phyloP scores from a whole-genome alignment of 306 rosid species.

The Castanea crenata region DNA sequence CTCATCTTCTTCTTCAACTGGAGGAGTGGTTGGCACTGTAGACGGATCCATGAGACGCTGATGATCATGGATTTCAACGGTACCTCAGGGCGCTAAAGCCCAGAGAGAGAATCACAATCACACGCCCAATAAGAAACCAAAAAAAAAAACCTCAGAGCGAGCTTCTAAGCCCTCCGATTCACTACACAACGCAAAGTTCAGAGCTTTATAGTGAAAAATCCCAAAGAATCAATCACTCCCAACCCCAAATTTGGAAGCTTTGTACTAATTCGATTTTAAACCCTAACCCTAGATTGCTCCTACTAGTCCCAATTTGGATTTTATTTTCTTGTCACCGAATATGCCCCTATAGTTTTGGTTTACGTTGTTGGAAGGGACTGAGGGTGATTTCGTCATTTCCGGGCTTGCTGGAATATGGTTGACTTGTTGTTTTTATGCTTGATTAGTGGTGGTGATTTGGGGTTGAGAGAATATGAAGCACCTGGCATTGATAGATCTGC shows the following conservation, averaged over 20 bases:
- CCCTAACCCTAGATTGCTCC: conserved; percentile 6
- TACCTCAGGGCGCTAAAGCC: conserved; percentile 69
- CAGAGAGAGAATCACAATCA: conserved; percentile 24
- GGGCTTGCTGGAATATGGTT: neutral
- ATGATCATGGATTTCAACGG: conserved; percentile 77
- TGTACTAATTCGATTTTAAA: neutral
- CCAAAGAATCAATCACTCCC: neutral
- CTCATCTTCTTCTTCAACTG: conserved; percentile 65
- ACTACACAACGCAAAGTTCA: neutral
- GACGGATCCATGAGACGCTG: conserved; percentile 76
- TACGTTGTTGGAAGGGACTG: neutral
- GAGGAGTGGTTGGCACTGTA: conserved; percentile 48
- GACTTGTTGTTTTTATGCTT: neutral
- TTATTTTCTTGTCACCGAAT: conserved; percentile 5
- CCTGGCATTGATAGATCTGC: neutral
- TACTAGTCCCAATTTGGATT: no score
- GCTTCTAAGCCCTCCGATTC: neutral
- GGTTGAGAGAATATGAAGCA: neutral
- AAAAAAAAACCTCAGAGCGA: neutral
- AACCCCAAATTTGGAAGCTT: neutral
- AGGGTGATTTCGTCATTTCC: conserved; percentile 6
- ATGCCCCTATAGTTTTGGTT: conserved; percentile 16
- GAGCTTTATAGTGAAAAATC: neutral
- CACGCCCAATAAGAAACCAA: neutral
- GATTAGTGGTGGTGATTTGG: neutral